Base-by-base conservation (phyloP, 805 yeast genomes). In the Starmerella ratchasimensis region DNA sequence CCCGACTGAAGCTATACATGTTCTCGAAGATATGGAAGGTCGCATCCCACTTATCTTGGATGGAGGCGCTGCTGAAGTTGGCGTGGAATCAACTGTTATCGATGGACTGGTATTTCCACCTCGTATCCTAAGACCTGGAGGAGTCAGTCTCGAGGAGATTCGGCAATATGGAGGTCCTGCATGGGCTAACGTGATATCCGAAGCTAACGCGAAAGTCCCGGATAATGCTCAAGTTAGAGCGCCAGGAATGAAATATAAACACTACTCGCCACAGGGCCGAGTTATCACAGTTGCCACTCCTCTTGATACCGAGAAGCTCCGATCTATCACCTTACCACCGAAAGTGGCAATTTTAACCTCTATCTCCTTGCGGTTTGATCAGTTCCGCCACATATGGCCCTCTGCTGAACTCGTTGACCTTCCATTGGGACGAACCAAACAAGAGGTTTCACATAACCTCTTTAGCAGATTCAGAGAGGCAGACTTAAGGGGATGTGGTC, bases 241-340 rank as follows among this genome's bases (percentile, higher is more conserved):
- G 0, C 98, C 98, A 0, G 98, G 98, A 0, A 90, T 90, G 98
- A 90, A 90, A 54, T 90, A 90, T 56, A 75, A 80, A 48, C 98
- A 90, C 57, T 90, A 90, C 56, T 80, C 95, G 0, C 98, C 98
- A 3, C 68, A 69, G 2, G 94, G 96, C 0, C 73, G 69, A 41
- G 97, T 90, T 3, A 62, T 79, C 0, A 57, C 86, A 4, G 72
- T 83, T 18, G 67, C 72, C 19, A 21, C 17, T 7, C 15, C 7
- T 9, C 6, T 9, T 7, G 8, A 9, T 9, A 9, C 4, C 19
- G 14, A 7, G n/a, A 11, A 5, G 14, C 18, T 9, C 14, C 63
- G 72, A 33, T 64, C 63, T 0, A 63, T 69, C 38, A 15, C 17
- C 19, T 20, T 9, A 2, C 23, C 47, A 11, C 5, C 3, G 37